A percentile compares a stretch with the other conserved stretches of the same genome.
These are phyloP conservation scores for Pythium guiyangense DNA, from an alignment of 352 stramenopile genomes.

Conservation along the genomic window DNA sequence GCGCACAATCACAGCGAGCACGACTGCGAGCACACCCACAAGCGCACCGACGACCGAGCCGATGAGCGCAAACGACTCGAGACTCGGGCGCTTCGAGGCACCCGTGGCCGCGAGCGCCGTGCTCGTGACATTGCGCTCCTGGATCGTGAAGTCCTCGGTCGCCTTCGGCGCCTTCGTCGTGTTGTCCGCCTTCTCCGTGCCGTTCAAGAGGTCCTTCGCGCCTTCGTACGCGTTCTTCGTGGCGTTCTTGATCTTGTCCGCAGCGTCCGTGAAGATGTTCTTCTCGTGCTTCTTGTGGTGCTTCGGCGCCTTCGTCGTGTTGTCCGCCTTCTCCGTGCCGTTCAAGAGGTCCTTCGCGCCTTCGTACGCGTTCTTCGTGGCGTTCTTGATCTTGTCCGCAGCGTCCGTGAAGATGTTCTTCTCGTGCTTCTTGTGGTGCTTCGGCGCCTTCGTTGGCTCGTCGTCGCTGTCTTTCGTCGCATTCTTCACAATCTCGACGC, in stretches of 20 bases:
- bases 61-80: constrained; percentile 16
- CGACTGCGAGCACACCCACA: constrained; percentile 13
- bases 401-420: constrained; percentile 13
- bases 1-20: constrained; percentile 22
- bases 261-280: too few species aligned
- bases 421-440: constrained; percentile 1
- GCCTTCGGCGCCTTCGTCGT: background rate
- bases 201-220: background rate
- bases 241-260: constrained; percentile 5
- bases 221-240: background rate
- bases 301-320: too few species aligned
- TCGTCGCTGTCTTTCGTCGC: background rate
- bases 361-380: too few species aligned
- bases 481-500: background rate
- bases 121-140: constrained; percentile 12
- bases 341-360: too few species aligned
- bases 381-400: too few species aligned
- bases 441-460: background rate
- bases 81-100: constrained; percentile 10
- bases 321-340: too few species aligned
- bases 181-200: constrained; percentile 1
- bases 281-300: too few species aligned
- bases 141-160: constrained; percentile 3
- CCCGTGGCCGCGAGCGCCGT: constrained; percentile 11
- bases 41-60: constrained; percentile 15